These are phyloP conservation scores for Lachnellula cervina DNA, from an alignment of 2,329 filamentous ascomycete species.

Conservation along the genomic window DNA sequence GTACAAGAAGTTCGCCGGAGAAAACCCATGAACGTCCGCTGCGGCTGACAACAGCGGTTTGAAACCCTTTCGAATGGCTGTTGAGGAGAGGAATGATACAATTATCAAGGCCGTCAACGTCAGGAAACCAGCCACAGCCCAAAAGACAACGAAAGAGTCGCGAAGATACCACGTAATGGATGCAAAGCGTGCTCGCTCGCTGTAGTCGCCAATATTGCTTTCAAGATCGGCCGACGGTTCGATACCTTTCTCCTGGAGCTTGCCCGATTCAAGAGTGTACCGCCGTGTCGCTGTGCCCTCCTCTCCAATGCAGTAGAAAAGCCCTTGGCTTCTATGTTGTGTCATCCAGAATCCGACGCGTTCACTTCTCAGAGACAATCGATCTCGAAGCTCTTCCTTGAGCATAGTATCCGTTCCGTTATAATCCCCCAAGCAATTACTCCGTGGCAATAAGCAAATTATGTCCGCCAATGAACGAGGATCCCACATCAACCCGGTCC, in stretches of 20 bases:
- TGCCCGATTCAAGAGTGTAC: conserved; percentile 46
- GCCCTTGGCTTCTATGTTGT: conserved; percentile 53
- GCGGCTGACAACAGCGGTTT: conserved; percentile 59
- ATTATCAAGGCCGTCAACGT: conserved; percentile 68
- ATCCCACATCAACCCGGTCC: conserved; percentile 82
- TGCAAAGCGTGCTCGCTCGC: conserved; percentile 48
- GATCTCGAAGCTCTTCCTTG: conserved; percentile 47
- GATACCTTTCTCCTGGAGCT: conserved; percentile 33
- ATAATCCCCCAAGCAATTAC: conserved; percentile 73
- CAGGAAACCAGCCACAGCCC: conserved; percentile 54
- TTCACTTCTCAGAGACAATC: conserved; percentile 55
- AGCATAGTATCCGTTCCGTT: conserved; percentile 59
- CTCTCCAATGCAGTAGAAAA: conserved; percentile 79
- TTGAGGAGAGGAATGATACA: conserved; percentile 70
- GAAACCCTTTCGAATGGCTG: conserved; percentile 65
- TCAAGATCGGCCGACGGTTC: conserved; percentile 21
- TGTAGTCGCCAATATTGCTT: conserved; percentile 19
- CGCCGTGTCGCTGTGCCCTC: conserved; percentile 46
- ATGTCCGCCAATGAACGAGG: conserved; percentile 76
- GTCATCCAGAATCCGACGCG: conserved; percentile 84
- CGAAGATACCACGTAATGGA: conserved; percentile 76
- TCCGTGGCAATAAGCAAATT: conserved; percentile 70
- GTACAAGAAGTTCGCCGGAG: conserved; percentile 83
- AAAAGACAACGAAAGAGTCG: conserved; percentile 59
- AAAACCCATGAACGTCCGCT: conserved; percentile 64